Conservation (phyloP, 148 eudicot genomes). For the Chenopodium suecicum region DNA sequence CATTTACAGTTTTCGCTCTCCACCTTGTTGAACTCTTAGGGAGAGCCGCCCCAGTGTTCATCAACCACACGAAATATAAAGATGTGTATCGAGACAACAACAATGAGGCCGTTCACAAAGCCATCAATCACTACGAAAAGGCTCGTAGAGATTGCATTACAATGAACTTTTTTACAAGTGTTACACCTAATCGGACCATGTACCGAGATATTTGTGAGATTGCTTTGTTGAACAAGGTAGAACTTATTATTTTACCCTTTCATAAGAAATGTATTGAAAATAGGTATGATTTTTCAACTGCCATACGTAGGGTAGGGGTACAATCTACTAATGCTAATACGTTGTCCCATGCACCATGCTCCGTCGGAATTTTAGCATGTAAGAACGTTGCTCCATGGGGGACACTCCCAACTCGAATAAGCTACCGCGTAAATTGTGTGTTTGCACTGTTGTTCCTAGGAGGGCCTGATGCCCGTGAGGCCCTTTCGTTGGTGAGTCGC, state of each 20-base stretch:
- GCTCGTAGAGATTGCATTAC: not conserved
- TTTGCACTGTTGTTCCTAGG: not conserved
- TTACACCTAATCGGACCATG: not conserved
- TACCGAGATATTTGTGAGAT: not conserved
- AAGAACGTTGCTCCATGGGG: not conserved
- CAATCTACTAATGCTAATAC: not conserved
- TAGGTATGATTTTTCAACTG: not conserved
- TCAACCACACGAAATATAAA: not conserved
- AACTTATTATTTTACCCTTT: not conserved
- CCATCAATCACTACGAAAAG: not conserved
- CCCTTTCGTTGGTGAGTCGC: not conserved
- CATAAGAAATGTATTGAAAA: not conserved
- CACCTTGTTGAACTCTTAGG: not conserved
- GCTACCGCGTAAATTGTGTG: not conserved
- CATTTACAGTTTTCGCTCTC: not conserved
- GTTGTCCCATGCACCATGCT: not conserved
- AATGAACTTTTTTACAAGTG: not conserved
- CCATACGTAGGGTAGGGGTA: not conserved
- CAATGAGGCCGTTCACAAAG: not conserved
- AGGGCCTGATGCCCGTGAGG: not conserved
- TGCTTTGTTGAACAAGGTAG: not conserved
- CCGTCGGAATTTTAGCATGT: not conserved
- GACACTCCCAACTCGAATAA: not conserved
- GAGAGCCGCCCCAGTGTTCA: not conserved
- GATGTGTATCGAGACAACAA: not conserved